Evolutionary conservation across 176 grass and related monocot genomes (phyloP).

Genomic region (Oropetium thomaeum): DNA sequence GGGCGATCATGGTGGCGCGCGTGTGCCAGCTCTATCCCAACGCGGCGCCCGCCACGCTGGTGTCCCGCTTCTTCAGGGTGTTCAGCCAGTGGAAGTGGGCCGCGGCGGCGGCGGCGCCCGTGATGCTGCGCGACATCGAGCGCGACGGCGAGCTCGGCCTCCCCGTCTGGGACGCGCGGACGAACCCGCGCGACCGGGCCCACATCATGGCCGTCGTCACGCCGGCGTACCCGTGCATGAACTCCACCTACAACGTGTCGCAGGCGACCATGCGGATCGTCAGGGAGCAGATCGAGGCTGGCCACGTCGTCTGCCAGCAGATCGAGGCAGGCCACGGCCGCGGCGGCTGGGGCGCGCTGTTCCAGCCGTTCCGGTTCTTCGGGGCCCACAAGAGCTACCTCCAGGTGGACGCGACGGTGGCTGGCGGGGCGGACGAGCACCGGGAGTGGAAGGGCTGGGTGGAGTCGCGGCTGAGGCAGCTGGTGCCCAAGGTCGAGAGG

Average conservation of each 20-base stretch:
- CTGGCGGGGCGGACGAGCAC: conserved; percentile 46
- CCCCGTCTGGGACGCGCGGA: conserved; percentile 74
- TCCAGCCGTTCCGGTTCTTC: conserved; percentile 68
- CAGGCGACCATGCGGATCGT: conserved; percentile 62
- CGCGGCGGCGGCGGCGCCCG: conserved; percentile 39
- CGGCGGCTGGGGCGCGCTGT: conserved; percentile 50
- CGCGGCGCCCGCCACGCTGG: conserved; percentile 70
- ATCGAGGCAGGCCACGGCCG: conserved; percentile 35
- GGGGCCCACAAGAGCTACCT: conserved; percentile 75
- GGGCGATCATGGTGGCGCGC: conserved; percentile 77
- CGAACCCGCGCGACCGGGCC: conserved; percentile 49
- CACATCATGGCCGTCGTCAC: conserved; percentile 84
- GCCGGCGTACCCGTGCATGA: conserved; percentile 81
- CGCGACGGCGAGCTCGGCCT: conserved; percentile 44
- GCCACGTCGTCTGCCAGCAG: conserved; percentile 55
- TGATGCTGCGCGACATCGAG: conserved; percentile 62
- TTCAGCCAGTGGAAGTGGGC: conserved; percentile 68
- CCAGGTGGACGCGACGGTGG: conserved; percentile 59
- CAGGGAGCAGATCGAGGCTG: conserved; percentile 59
- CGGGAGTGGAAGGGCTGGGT: conserved; percentile 89
- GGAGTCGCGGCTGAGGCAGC: conserved; percentile 72
- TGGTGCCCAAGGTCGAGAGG: conserved; percentile 67
- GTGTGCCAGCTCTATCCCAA: conserved; percentile 82
- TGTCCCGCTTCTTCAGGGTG: conserved; percentile 69
- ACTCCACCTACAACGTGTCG: conserved; percentile 72